These are phyloP conservation scores for Coemansia biformis DNA, from an alignment of 192 early-diverging fungal genomes.

Conservation along the genomic window DNA sequence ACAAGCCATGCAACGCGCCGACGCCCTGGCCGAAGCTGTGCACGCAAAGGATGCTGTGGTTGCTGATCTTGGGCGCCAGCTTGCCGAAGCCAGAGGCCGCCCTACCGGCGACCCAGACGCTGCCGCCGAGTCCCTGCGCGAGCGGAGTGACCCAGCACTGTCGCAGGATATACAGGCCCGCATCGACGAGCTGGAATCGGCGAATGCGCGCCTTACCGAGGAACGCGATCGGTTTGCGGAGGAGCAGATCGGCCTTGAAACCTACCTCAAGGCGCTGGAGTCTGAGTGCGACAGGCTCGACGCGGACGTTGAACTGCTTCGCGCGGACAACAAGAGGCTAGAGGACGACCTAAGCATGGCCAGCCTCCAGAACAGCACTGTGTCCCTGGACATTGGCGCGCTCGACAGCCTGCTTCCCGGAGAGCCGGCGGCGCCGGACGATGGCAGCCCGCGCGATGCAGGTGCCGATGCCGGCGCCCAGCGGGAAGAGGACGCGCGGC, in stretches of 20 bases:
- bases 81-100: neutral
- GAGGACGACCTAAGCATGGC: slow-evolving; percentile 40
- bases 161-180: slow-evolving; percentile 47
- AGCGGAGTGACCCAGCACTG: slow-evolving; percentile 9
- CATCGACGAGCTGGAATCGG: slow-evolving; percentile 53
- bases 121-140: neutral
- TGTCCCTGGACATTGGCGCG: slow-evolving; percentile 42
- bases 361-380: slow-evolving; percentile 48
- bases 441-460: neutral
- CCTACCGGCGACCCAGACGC: too few species aligned
- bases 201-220: slow-evolving; percentile 56
- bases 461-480: too few species aligned
- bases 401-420: slow-evolving; percentile 18
- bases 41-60: slow-evolving; percentile 6
- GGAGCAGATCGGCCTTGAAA: slow-evolving; percentile 21
- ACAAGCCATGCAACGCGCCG: neutral
- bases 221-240: slow-evolving; percentile 40
- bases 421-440: slow-evolving; percentile 11
- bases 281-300: slow-evolving; percentile 67
- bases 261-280: slow-evolving; percentile 58
- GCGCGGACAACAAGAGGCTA: slow-evolving; percentile 53
- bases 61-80: slow-evolving; percentile 2
- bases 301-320: slow-evolving; percentile 71
- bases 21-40: slow-evolving; percentile 1
- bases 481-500: too few species aligned